Evolutionary conservation across 2,329 filamentous ascomycete species (phyloP), one percentile per base, ranked within the genome.

Genomic region (Epichloe uncinata): DNA sequence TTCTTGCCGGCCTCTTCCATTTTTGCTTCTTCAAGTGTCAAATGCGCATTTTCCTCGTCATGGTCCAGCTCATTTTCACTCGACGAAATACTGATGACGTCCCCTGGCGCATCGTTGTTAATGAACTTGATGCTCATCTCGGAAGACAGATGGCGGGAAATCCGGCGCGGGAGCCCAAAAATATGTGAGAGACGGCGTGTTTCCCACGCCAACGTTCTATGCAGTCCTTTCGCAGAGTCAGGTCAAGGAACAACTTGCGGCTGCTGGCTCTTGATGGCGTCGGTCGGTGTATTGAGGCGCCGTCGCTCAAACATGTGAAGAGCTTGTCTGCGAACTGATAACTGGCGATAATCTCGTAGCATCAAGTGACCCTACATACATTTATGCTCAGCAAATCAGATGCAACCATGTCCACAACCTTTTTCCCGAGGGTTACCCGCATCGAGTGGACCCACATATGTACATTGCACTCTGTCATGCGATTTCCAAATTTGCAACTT

Each of bases 81-180:
- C 12, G 45, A 50, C n/a, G 33, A 48, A 34, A 48, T 35, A 13
- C 48, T 45, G 22, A 50, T 41, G 41, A 50, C 41, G 16, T 50
- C 48, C 16, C 41, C 51, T 9, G 45, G 37, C 30, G 37, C 45
- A 20, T 45, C 30, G 44, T 44, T 44, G 16, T 45, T 36, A 9
- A 15, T 26, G 15, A 30, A 30, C 26, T 30, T 30, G 26, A n/a
- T 41, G 30, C 44, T 45, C 48, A 50, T 50, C 26, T 50, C 33
- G n/a, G 42, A 22, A n/a, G 16, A 20, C 30, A 7, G 40, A 34
- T 12, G 11, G 7, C 16, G 2, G 13, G 1, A n/a, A 26, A 9
- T 33, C 20, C 18, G 26, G 18, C 44, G 44, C 15, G 37, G 22
- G 34, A 34, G 34, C 44, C n/a, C 22, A 20, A 18, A 13, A 34